These are phyloP conservation scores for Xylaria longipes DNA, from an alignment of 495 filamentous ascomycete species.

Conservation along the genomic window DNA sequence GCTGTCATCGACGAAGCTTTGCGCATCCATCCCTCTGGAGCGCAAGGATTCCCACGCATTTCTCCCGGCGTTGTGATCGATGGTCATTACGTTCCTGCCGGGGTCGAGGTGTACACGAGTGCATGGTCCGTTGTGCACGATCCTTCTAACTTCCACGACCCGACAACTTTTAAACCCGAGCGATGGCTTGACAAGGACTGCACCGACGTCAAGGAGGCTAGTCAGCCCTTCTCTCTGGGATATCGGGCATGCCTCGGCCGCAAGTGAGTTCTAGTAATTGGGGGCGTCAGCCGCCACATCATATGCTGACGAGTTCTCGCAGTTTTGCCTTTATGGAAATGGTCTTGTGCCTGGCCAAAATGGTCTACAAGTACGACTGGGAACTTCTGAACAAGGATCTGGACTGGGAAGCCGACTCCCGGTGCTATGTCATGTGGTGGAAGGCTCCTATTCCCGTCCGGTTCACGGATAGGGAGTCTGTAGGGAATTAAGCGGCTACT, in stretches of 20 bases:
- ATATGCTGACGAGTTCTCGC: no score
- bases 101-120: conserved; percentile 51
- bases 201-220: conserved; percentile 44
- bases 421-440: conserved; percentile 30
- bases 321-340: conserved; percentile 47
- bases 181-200: conserved; percentile 43
- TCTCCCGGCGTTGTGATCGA: conserved; percentile 42
- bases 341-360: conserved; percentile 40
- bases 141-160: conserved; percentile 38
- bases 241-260: conserved; percentile 40
- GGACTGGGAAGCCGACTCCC: conserved; percentile 34
- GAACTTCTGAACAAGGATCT: conserved; percentile 42
- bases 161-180: conserved; percentile 41
- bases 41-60: conserved; percentile 37
- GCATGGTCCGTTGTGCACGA: conserved; percentile 44
- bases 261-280: conserved; percentile 17
- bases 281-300: no score
- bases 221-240: conserved; percentile 38
- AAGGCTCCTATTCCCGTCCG: conserved; percentile 23
- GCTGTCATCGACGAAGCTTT: conserved; percentile 54
- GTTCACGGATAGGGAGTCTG: background rate
- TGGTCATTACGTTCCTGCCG: conserved; percentile 38
- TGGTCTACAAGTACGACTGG: conserved; percentile 44
- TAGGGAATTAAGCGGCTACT: no score
- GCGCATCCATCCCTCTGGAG: conserved; percentile 42